phyloP scores from a whole-genome alignment of 805 yeast species.

The Henningerozyma blattae region DNA sequence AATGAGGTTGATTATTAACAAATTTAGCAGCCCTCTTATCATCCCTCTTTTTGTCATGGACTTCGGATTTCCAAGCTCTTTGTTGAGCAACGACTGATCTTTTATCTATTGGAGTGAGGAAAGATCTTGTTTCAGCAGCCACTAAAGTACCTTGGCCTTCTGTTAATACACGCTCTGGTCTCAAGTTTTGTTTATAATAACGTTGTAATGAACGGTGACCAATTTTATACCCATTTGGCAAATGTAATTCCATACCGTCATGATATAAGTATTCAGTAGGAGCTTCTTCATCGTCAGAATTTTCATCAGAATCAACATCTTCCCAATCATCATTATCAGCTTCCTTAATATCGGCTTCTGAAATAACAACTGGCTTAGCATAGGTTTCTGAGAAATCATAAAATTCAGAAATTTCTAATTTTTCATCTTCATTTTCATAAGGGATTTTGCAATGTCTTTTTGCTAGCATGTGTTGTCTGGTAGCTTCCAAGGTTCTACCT shows the following conservation, averaged over 20 bases:
- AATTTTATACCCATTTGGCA: constrained; percentile 73
- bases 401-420: constrained; percentile 78
- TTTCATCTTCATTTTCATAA: constrained; percentile 74
- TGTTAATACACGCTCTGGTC: constrained; percentile 41
- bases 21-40: constrained; percentile 58
- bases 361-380: constrained; percentile 2
- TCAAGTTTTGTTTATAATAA: constrained; percentile 64
- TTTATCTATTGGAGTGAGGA: constrained; percentile 30
- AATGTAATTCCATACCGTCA: constrained; percentile 58
- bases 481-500: constrained; percentile 76
- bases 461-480: constrained; percentile 78
- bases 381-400: constrained; percentile 82
- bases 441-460: constrained; percentile 88
- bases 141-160: constrained; percentile 83
- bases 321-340: constrained; percentile 17
- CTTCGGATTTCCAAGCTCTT: constrained; percentile 61
- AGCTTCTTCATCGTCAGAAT: constrained; percentile 19
- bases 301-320: constrained; percentile 26
- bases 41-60: constrained; percentile 36
- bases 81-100: constrained; percentile 35
- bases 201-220: constrained; percentile 81
- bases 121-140: constrained; percentile 65
- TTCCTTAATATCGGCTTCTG: neutral
- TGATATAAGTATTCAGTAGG: constrained; percentile 36
- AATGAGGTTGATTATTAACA: constrained; percentile 81